Conservation (phyloP, 108 stramenopile species). For the Cyclotella cryptica region DNA sequence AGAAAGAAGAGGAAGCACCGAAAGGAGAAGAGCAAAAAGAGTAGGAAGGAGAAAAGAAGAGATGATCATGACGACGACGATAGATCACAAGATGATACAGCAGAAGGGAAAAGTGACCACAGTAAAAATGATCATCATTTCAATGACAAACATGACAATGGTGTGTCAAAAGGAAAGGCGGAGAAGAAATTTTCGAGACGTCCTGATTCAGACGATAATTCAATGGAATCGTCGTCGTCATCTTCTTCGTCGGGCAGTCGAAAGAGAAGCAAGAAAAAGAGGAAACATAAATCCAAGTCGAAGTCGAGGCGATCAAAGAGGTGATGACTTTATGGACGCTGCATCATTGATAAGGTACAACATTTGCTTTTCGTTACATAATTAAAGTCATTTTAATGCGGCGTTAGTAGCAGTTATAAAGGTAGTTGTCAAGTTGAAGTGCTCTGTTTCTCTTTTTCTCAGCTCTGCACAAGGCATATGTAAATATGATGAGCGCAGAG, state of each 20-base stretch:
- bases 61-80: constrained; percentile 16
- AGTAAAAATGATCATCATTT: background rate
- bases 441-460: too few species aligned
- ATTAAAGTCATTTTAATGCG: background rate
- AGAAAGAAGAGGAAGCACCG: constrained; percentile 35
- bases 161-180: background rate
- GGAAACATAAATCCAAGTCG: constrained; percentile 24
- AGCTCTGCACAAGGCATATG: background rate
- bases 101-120: background rate
- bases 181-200: background rate
- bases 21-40: constrained; percentile 42
- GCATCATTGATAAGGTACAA: background rate
- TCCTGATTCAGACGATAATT: background rate
- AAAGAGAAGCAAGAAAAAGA: constrained; percentile 20
- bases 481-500: background rate
- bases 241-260: constrained; percentile 13
- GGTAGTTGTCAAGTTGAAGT: too few species aligned
- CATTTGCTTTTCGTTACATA: background rate
- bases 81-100: background rate
- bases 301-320: constrained; percentile 21
- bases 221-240: constrained; percentile 14
- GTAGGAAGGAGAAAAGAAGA: constrained; percentile 23
- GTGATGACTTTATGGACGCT: background rate
- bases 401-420: too few species aligned
- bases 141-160: background rate